Evolutionary conservation across 2,329 filamentous ascomycete species (phyloP), one percentile per base, ranked within the genome.

Genomic region (Verticillium tricorpus): DNA sequence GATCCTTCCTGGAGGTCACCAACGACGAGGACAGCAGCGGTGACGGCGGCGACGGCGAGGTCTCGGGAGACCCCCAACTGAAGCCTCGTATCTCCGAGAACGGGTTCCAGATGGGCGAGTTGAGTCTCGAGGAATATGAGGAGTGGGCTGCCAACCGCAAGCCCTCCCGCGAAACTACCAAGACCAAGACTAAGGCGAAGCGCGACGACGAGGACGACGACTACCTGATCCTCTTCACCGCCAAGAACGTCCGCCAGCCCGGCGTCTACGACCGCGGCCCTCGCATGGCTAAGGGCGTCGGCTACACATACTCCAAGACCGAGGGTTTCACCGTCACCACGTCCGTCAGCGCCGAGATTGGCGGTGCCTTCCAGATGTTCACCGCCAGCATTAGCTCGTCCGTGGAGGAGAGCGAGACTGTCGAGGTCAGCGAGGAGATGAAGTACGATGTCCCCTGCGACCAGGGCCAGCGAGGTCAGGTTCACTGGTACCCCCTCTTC

Each of bases 381-480:
- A 57, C 55, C 31, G 55, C 55, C 55, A 32, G 55, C 32, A 35
- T 57, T 32, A 35, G 55, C 55, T 35, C 34, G 15, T 32, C 31
- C 6, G 34, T 57, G 25, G 31, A 32, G 14, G 31, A 57, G 55
- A 35, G 9, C 11, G 55, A 57, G n/a, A 37, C 31, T 9, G 31
- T 34, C 22, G 52, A 35, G 55, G 64, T 71, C 59, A 67, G 67
- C 59, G 32, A 39, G 11, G 8, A 14, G 19, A 5, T n/a, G 22
- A 37, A 19, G 25, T 34, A 57, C 5, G 14, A 45, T 14, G 55
- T 57, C 5, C 28, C 28, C 32, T 57, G 55, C 55, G 39, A 37
- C 55, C 17, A 37, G 25, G 45, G 45, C 3, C 45, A 50, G 45
- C 8, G 17, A 9, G 55, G 55, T 15, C 55, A 57, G 32, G 55